Conservation (phyloP, 2,329 filamentous ascomycete species). For the Ophiostoma quercus region DNA sequence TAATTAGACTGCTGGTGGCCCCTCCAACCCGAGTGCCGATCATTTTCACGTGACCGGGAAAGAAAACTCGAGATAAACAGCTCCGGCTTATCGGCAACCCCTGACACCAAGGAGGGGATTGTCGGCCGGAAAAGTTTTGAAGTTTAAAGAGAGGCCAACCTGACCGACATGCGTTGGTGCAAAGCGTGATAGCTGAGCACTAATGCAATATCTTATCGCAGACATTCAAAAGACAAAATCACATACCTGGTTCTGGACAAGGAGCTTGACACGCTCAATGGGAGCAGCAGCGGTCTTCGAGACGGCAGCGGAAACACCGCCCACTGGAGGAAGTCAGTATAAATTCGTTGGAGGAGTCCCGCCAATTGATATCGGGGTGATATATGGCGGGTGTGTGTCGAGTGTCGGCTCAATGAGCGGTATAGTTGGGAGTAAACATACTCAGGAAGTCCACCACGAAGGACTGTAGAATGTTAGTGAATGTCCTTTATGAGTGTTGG, state of each 20-base stretch:
- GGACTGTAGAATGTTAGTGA: constrained; percentile 52
- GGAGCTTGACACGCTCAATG: constrained; percentile 99
- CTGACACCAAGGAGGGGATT: not conserved
- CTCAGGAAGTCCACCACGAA: constrained; percentile 99
- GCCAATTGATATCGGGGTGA: not conserved
- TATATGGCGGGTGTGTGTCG: not conserved
- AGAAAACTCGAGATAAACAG: not conserved
- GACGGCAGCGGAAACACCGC: constrained; percentile 99
- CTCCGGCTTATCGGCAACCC: constrained; percentile 4
- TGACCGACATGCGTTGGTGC: not conserved
- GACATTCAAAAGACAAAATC: not conserved
- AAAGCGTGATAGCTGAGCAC: not conserved
- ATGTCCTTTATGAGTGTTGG: not conserved
- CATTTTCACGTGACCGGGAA: constrained; percentile 3
- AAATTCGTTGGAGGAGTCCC: not conserved
- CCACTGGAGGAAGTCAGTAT: constrained; percentile 58
- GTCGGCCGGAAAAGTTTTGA: not conserved
- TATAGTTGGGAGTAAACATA: constrained; percentile 52
- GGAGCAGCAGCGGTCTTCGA: constrained; percentile 99
- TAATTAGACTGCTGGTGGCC: not conserved
- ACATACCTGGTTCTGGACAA: constrained; percentile 99
- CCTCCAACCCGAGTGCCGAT: constrained; percentile 2
- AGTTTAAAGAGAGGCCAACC: not conserved
- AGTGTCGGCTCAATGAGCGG: constrained; percentile 22
- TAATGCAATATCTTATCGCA: constrained; percentile 3